Base-by-base conservation (phyloP, 2,329 filamentous ascomycete genomes). In the Cladosporium phlei region DNA sequence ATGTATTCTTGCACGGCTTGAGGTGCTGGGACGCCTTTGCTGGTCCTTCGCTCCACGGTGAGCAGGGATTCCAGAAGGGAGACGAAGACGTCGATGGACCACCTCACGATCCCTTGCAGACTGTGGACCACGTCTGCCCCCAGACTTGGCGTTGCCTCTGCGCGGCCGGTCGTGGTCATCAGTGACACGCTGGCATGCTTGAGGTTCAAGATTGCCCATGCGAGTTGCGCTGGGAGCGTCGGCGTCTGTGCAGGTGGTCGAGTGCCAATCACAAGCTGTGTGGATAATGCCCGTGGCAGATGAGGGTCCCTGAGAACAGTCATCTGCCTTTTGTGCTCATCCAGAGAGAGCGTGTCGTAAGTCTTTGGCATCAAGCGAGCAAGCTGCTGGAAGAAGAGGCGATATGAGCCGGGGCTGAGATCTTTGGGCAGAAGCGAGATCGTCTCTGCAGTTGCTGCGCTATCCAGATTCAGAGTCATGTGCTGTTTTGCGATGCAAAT, bases 291-390 rank as follows among this genome's bases (percentile, higher is more conserved):
- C 10, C 42, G 32, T 22, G 42, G 42, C 3, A 45, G 11, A n/a
- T 45, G 42, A 16, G 32, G 32, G 58, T 93, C 90, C 50, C 83
- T 75, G 53, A 93, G 78, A 25, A 95, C 71, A 49, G 82, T 75
- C 61, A 67, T 37, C 43, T 56, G 67, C 54, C 57, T 52, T 50
- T 91, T 83, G 55, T 85, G 79, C 34, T 80, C 77, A 2, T 79
- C 71, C 50, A 95, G 87, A 38, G 86, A 78, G 0, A 88, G 85
- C 60, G 90, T 94, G 67, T 97, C 91, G 38, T 90, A 79, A 39
- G 83, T 80, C 22, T 87, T 75, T 52, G 83, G 84, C 42, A 90
- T 70, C 48, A 86, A 79, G 30, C 79, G 75, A 43, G 87, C 81
- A 10, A 89, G 70, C 56, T 87, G 83, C 35, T 71, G 57, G 46